These are phyloP conservation scores for Trametes cinnabarina DNA, from an alignment of 768 basidiomycete genomes.

Conservation along the genomic window DNA sequence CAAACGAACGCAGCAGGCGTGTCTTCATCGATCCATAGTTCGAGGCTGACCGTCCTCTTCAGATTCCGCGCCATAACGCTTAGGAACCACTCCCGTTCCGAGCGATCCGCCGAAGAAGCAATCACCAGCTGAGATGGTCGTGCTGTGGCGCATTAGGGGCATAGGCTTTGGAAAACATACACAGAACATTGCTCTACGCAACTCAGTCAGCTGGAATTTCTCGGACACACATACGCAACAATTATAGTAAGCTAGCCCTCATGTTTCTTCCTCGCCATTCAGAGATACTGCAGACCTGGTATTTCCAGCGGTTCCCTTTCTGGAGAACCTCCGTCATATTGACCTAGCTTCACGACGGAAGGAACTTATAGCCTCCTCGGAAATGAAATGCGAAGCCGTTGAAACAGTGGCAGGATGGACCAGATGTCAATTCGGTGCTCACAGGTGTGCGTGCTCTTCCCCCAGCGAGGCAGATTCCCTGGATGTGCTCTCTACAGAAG, in stretches of 20 bases:
- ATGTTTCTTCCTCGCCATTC: too few species aligned
- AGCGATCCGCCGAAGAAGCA: neutral
- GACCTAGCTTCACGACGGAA: neutral
- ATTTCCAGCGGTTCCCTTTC: neutral
- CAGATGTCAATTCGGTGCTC: slow-evolving; percentile 2
- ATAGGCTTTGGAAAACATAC: too few species aligned
- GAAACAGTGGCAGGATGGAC: neutral
- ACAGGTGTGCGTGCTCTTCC: neutral
- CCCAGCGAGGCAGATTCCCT: slow-evolving; percentile 1
- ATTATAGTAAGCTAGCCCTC: too few species aligned
- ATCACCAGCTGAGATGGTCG: too few species aligned
- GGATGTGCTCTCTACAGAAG: neutral
- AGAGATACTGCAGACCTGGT: neutral
- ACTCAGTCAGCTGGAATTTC: too few species aligned
- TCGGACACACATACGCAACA: too few species aligned
- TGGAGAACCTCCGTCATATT: neutral
- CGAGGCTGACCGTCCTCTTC: neutral
- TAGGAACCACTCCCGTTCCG: neutral
- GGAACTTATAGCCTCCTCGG: slow-evolving; percentile 4
- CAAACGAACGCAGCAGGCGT: neutral
- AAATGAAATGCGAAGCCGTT: slow-evolving; percentile 12
- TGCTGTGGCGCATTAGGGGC: too few species aligned
- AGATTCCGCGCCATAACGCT: neutral
- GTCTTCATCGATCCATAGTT: slow-evolving; percentile 3
- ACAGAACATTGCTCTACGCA: too few species aligned